Conservation (phyloP, 2,329 filamentous ascomycete species). For the Pezicula neosporulosa region DNA sequence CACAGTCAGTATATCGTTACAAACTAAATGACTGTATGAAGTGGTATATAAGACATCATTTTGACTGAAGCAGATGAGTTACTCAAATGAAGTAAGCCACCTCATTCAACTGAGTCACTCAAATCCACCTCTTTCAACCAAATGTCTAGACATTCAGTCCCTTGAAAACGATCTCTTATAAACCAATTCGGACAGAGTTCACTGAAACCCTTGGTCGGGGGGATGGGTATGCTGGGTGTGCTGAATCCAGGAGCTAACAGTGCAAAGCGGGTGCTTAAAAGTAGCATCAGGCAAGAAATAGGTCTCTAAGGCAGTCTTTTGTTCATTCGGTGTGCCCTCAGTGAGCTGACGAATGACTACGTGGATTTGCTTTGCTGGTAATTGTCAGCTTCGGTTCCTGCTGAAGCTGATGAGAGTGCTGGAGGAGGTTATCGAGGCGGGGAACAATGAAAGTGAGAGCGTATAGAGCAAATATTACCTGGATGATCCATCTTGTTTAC, state of each 20-base stretch:
- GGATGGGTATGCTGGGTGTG: too few species aligned
- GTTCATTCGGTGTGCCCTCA: constrained; percentile 62
- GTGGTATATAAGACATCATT: too few species aligned
- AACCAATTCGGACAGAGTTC: too few species aligned
- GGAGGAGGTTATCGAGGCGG: neutral
- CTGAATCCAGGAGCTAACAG: constrained; percentile 22
- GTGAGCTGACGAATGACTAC: constrained; percentile 66
- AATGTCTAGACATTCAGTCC: too few species aligned
- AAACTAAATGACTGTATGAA: too few species aligned
- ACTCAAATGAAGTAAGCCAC: too few species aligned
- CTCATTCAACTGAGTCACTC: too few species aligned
- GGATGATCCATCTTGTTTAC: constrained; percentile 37
- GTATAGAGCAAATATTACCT: constrained; percentile 26
- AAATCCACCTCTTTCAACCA: too few species aligned
- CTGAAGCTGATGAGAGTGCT: neutral
- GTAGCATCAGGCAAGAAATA: constrained; percentile 72
- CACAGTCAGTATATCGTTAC: too few species aligned
- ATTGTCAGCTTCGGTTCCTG: constrained; percentile 14
- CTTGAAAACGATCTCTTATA: too few species aligned
- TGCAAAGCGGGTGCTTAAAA: constrained; percentile 77
- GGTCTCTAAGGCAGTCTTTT: constrained; percentile 60
- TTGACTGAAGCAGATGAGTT: too few species aligned
- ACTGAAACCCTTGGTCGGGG: too few species aligned
- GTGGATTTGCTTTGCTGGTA: constrained; percentile 54
- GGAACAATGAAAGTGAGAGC: neutral